Base-by-base conservation (phyloP, 306 rosid genomes). In the Cicer chorassanicum region DNA sequence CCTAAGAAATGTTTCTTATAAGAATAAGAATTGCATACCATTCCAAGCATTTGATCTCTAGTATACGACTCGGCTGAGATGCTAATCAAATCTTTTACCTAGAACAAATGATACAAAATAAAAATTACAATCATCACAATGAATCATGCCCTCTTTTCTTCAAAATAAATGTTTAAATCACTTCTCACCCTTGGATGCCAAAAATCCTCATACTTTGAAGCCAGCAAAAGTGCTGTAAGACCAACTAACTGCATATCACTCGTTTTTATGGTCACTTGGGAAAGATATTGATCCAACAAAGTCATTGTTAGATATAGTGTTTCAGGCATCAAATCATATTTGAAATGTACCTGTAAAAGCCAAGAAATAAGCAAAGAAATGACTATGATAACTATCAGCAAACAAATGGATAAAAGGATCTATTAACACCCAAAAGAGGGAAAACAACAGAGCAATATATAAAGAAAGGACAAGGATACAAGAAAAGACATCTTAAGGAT, bases 291-390 rank as follows among this genome's bases (percentile, higher is more conserved):
- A 83, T 92, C 97, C 73, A 92, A 69, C 81, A 92, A 86, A 14
- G 90, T 83, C 64, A 86, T 81, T 59, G 88, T 89, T 77, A 92
- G 96, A 84, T 83, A 88, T 14, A 93, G 82, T 50, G 98, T 93
- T 80, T 93, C 98, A 42, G 89, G 96, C 98, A 91, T 89, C 82
- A 94, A 85, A 68, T 91, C 95, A 84, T 83, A 94, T 80, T 90
- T 94, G 78, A 74, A 76, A 87, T 90, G 99, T 54, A 92, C 99
- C 98, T 90, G 78, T 49, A 81, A 73, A 53, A 80, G 46, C 21
- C 82, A 73, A 19, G 51, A 78, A 69, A 69, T 62, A 77, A 5
- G 57, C 38, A 68, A 19, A 76, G 21, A 13, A 84, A 36, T 70
- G n/a, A 56, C 71, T 63, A 70, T 10, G 40, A 57, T 80, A 54